Base-by-base conservation (phyloP, 2,329 filamentous ascomycete species). In the Colletotrichum sp. region DNA sequence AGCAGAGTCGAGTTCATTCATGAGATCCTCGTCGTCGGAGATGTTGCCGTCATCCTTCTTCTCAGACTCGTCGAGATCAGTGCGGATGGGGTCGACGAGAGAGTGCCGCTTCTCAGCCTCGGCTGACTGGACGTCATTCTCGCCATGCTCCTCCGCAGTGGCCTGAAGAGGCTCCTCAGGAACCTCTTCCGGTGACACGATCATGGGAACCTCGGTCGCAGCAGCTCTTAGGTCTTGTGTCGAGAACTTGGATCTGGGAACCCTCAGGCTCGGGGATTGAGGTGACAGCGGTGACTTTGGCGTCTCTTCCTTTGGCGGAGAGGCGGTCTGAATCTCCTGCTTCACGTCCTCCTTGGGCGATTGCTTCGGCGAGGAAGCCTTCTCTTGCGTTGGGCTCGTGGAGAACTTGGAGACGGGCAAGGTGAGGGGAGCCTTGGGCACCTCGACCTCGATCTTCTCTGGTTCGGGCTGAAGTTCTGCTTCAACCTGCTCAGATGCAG, bases 1-100 rank as follows among this genome's bases (percentile, higher is more conserved):
- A 32, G 95, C 96, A 71, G 92, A 94, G 80, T 95, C 94, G 71
- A 98, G 86, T 85, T 98, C 96, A 73, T 98, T 94, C 91, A 98
- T 94, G 77, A 96, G 91, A 18, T 92, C 93, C 81, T 97, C 95
- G 82, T 96, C 95, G n/a, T 94, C 93, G 30, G 85, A 89, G 55
- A 92, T 85, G 81, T 90, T 90, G 57, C 89, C 80, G 55, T 87
- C 86, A 3, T 87, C 82, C 49, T 79, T 81, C 69, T 81, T 83
- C 30, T 84, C 83, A 16, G 81, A 77, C 24, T 79, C 71, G 15
- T 85, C 82, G 18, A 90, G 74, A 76, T 89, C 86, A 4, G 90
- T 92, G 49, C 85, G 86, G 68, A 94, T 93, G 21, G 91, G 91
- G 32, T 93, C 90, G 24, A 90, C 81, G 12, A 80, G 71, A 21